Evolutionary conservation across 2,329 filamentous ascomycete genomes (phyloP).

Genomic region (Beauveria sp.): DNA sequence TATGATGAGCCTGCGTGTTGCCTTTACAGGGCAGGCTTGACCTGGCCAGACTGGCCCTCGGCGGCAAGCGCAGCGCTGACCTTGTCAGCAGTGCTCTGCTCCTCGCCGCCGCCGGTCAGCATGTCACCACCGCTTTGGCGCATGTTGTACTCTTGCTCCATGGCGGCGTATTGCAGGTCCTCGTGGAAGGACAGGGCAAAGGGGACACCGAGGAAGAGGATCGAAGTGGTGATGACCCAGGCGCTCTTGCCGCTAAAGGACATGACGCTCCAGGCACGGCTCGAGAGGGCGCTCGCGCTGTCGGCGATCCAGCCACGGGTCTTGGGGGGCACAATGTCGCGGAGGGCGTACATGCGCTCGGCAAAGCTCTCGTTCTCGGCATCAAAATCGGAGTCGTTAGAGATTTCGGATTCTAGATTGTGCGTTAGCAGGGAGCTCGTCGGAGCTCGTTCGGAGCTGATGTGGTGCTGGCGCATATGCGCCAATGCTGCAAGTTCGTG

Average conservation of each 20-base stretch:
- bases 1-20: not conserved
- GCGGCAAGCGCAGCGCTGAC: conserved; percentile 43
- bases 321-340: conserved; percentile 68
- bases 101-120: conserved; percentile 40
- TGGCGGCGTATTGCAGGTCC: conserved; percentile 93
- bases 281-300: conserved; percentile 48
- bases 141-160: conserved; percentile 97
- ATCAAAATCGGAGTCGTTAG: conserved; percentile 67
- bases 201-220: conserved; percentile 82
- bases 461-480: not conserved
- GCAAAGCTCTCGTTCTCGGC: conserved; percentile 49
- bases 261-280: conserved; percentile 45
- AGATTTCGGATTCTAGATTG: conserved; percentile 68
- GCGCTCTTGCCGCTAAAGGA: conserved; percentile 75
- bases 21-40: conserved; percentile 44
- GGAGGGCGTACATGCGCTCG: conserved; percentile 64
- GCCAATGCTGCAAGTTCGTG: not conserved
- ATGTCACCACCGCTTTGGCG: conserved; percentile 80
- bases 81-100: conserved; percentile 39
- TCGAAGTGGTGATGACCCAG: conserved; percentile 86
- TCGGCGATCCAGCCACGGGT: conserved; percentile 61
- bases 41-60: conserved; percentile 21
- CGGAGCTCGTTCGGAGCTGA: not conserved
- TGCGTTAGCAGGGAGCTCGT: not conserved
- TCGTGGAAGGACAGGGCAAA: conserved; percentile 90